phyloP scores from a whole-genome alignment of 306 rosid genomes.

The Cercis canadensis region DNA sequence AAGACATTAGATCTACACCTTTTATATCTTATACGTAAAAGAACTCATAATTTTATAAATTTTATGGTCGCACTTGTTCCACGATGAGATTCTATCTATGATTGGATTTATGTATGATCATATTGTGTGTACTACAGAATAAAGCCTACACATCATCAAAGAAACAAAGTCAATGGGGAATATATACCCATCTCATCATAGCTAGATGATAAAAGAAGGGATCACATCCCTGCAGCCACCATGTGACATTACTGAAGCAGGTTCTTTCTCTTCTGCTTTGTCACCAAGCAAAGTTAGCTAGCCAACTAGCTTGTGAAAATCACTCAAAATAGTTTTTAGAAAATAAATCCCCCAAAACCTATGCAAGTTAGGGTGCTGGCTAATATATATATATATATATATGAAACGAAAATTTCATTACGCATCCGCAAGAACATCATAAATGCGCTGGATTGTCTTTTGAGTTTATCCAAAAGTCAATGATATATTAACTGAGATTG shows the following conservation, averaged over 20 bases:
- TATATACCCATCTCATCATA: conserved; percentile 36
- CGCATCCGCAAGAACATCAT: too few species aligned
- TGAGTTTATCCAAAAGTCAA: too few species aligned
- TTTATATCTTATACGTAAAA: conserved; percentile 19
- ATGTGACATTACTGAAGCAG: conserved; percentile 51
- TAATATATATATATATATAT: too few species aligned
- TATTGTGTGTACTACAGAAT: conserved; percentile 38
- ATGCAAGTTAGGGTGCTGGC: conserved; percentile 25
- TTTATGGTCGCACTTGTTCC: conserved; percentile 28
- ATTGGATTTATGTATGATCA: conserved; percentile 27
- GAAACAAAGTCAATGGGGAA: conserved; percentile 32
- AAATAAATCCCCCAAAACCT: conserved; percentile 14
- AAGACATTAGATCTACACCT: conserved; percentile 44
- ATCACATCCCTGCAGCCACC: conserved; percentile 39
- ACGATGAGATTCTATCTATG: conserved; percentile 42
- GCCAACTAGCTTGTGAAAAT: too few species aligned
- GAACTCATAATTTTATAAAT: conserved; percentile 20
- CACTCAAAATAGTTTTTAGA: conserved; percentile 23
- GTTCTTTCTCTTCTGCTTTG: conserved; percentile 27
- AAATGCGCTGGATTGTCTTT: too few species aligned
- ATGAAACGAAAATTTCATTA: too few species aligned
- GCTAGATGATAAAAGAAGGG: conserved; percentile 48
- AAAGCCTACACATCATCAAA: conserved; percentile 33
- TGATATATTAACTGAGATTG: too few species aligned
- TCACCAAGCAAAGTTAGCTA: conserved; percentile 35